Percentiles rank a stretch among this genome's conserved stretches.
Conservation (phyloP, 305 asterid species). For the Solanum aculeatissimum region DNA sequence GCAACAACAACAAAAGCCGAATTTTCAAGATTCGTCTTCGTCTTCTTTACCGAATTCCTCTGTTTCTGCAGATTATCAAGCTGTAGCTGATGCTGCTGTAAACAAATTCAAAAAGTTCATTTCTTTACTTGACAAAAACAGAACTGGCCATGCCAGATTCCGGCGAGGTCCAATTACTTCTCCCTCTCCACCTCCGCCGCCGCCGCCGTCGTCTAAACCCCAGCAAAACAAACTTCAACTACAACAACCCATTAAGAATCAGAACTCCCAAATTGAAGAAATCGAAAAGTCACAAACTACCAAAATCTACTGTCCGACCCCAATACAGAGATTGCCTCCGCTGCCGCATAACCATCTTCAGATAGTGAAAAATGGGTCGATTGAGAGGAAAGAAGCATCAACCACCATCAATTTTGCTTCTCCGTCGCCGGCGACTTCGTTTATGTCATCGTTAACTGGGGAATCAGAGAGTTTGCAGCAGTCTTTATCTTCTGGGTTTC, state of each 20-base stretch:
- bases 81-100: constrained; percentile 61
- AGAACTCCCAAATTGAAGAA: not conserved
- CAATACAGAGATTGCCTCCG: constrained; percentile 63
- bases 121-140: constrained; percentile 44
- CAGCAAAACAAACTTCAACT: not conserved
- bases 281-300: constrained; percentile 12
- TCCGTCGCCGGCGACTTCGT: constrained; percentile 41
- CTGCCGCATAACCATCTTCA: constrained; percentile 45
- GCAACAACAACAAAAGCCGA: not conserved
- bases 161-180: constrained; percentile 49
- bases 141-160: constrained; percentile 85
- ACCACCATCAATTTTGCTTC: constrained; percentile 50
- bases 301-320: constrained; percentile 43
- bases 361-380: constrained; percentile 13
- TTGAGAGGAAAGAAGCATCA: constrained; percentile 44
- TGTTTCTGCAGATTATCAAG: constrained; percentile 28
- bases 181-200: not conserved
- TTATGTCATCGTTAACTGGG: constrained; percentile 55
- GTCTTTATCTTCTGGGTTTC: constrained; percentile 62
- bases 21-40: not conserved
- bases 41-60: constrained; percentile 1
- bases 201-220: not conserved
- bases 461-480: constrained; percentile 47
- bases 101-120: constrained; percentile 53
- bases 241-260: not conserved